Base-by-base conservation (phyloP, 2,329 filamentous ascomycete genomes). In the Podosphaera leucotricha region DNA sequence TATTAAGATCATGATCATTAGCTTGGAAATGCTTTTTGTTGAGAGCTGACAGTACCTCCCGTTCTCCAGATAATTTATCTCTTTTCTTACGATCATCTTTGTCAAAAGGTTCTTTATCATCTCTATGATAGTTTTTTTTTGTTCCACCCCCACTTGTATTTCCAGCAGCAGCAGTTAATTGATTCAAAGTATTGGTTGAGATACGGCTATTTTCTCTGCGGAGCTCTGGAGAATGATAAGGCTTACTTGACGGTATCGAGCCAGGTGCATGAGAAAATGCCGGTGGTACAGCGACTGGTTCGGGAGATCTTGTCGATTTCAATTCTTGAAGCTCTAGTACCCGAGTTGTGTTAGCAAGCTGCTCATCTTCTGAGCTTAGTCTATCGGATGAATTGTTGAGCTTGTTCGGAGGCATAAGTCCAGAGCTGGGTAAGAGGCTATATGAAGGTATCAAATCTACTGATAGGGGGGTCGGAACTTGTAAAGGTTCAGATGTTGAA, bases 141-240 rank as follows among this genome's bases (percentile, higher is more conserved):
- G 65, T 58, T 67, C 61, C 13, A 21, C n/a, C 10, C 13, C 43
- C 60, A 48, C 46, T 30, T 49, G 49, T 43, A 46, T 70, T 71
- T 44, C 72, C 73, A 39, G 79, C 80, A 51, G 77, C n/a, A 24
- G 22, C 79, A 26, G 74, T 75, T 57, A 95, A 67, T 57, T 94
- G 84, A 38, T 77, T 70, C 39, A 94, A 66, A 0, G 87, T 95
- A 1, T 75, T 76, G 52, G 69, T 72, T 21, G 90, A 93, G 58
- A 95, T 76, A 19, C 84, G 77, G 52, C 79, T 85, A 52, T 84
- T 90, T 43, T 81, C 83, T 50, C 76, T 76, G 49, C 81, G 77
- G 53, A 87, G 66, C 56, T 90, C 82, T 13, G 80, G 72, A 24
- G 83, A 77, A 46, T 82, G 74, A 52, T 80, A 75, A 0, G 81